These are phyloP conservation scores for Ceratobasidium papillatum DNA, from an alignment of 1,284 basidiomycete genomes.

Conservation along the genomic window DNA sequence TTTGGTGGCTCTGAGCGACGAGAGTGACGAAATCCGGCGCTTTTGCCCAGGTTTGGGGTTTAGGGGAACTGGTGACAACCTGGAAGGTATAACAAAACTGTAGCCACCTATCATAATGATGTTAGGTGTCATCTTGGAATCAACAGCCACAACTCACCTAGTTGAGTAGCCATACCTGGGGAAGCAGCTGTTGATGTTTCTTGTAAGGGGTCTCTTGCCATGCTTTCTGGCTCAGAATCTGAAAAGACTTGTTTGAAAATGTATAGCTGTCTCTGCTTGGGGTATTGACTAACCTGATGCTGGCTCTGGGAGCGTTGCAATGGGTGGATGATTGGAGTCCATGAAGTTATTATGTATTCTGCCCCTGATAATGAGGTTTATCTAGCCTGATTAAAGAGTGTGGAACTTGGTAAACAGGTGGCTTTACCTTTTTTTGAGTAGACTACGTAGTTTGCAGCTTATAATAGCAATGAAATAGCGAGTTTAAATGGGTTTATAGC, in stretches of 20 bases:
- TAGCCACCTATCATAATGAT: background rate
- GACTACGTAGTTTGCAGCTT: too few species aligned
- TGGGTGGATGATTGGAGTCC: background rate
- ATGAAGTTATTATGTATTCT: background rate
- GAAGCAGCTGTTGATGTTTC: background rate
- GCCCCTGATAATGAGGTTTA: too few species aligned
- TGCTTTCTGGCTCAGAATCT: background rate
- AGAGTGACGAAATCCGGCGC: background rate
- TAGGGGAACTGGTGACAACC: background rate
- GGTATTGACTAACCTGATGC: background rate
- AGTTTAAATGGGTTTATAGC: too few species aligned
- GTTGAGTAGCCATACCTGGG: background rate
- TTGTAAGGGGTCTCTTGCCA: background rate
- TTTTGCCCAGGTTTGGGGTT: background rate
- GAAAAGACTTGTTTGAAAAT: background rate
- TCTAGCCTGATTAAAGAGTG: too few species aligned
- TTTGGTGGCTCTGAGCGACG: background rate
- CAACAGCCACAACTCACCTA: background rate
- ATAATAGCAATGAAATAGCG: too few species aligned
- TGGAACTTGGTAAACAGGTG: too few species aligned
- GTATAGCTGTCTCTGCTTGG: background rate
- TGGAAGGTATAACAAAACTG: background rate
- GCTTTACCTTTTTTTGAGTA: too few species aligned
- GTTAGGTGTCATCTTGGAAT: background rate
- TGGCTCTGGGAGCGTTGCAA: background rate